Percentiles rank a stretch among this genome's conserved stretches.
phyloP scores from a whole-genome alignment of 2,329 filamentous ascomycete species.

The Xylariales sp. region DNA sequence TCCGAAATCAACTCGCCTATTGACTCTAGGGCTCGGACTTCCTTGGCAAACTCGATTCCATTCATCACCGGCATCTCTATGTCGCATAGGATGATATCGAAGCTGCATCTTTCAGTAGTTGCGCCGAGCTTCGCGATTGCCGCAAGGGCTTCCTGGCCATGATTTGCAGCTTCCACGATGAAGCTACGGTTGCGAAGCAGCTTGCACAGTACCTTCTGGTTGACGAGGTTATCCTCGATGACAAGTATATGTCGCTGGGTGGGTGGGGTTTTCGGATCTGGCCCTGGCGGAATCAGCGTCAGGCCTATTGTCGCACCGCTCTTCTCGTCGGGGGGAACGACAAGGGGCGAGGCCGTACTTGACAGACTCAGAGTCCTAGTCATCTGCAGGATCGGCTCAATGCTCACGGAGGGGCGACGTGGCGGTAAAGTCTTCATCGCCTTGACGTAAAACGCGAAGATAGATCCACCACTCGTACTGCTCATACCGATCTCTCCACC shows the following conservation, averaged over 20 bases:
- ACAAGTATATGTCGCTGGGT: constrained; percentile 35
- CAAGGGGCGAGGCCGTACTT: constrained; percentile 6
- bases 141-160: constrained; percentile 52
- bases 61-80: constrained; percentile 26
- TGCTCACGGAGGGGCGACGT: constrained; percentile 7
- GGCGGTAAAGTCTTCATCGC: constrained; percentile 27
- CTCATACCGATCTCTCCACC: constrained; percentile 76
- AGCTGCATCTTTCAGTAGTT: constrained; percentile 2
- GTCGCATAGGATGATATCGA: constrained; percentile 23
- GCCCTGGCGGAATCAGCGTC: constrained; percentile 4
- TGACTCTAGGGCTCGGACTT: constrained; percentile 18
- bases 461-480: constrained; percentile 65
- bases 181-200: constrained; percentile 47
- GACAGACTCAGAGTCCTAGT: constrained; percentile 9
- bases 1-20: constrained; percentile 13
- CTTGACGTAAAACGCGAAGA: constrained; percentile 71
- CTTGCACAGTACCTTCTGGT: constrained; percentile 51
- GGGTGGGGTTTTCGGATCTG: not conserved
- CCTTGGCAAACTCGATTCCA: constrained; percentile 19
- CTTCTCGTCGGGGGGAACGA: constrained; percentile 5
- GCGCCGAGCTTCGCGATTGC: constrained; percentile 1
- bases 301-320: constrained; percentile 5
- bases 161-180: constrained; percentile 49
- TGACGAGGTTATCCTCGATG: constrained; percentile 58
- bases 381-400: constrained; percentile 13